A percentile compares a stretch with the other conserved stretches of the same genome.
phyloP scores from a whole-genome alignment of 306 rosid species.

The Vicia faba region DNA sequence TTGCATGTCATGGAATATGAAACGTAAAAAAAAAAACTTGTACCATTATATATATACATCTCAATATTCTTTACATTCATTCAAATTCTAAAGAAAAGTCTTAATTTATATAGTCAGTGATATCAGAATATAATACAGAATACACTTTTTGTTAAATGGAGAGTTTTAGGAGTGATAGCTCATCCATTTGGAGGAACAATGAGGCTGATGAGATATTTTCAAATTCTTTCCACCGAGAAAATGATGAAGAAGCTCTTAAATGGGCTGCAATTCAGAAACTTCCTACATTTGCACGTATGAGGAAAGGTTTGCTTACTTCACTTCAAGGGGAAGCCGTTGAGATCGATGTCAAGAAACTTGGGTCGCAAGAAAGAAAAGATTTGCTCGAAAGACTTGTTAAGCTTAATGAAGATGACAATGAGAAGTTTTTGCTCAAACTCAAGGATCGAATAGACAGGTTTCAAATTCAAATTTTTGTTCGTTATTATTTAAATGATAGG shows the following conservation, averaged over 20 bases:
- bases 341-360: constrained; percentile 63
- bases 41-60: too few relatives aligned
- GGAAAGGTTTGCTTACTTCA: constrained; percentile 39
- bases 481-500: background rate
- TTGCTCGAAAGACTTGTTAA: constrained; percentile 69
- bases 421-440: constrained; percentile 69
- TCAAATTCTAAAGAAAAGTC: too few relatives aligned
- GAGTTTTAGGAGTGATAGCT: constrained; percentile 45
- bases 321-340: constrained; percentile 59
- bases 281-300: constrained; percentile 45
- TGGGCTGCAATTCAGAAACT: constrained; percentile 52
- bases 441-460: constrained; percentile 54
- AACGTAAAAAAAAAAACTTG: too few relatives aligned
- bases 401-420: constrained; percentile 69
- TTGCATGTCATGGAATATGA: too few relatives aligned
- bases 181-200: constrained; percentile 47
- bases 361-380: constrained; percentile 54
- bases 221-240: constrained; percentile 39
- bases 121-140: too few relatives aligned
- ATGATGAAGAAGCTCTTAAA: constrained; percentile 51
- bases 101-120: too few relatives aligned
- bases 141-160: background rate
- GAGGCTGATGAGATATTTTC: constrained; percentile 43
- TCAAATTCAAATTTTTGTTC: background rate
- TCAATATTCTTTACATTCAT: too few relatives aligned